A percentile compares a stretch with the other conserved stretches of the same genome.
Evolutionary conservation across 2,329 filamentous ascomycete genomes (phyloP).

Genomic region (Amesomyces nigricolor): DNA sequence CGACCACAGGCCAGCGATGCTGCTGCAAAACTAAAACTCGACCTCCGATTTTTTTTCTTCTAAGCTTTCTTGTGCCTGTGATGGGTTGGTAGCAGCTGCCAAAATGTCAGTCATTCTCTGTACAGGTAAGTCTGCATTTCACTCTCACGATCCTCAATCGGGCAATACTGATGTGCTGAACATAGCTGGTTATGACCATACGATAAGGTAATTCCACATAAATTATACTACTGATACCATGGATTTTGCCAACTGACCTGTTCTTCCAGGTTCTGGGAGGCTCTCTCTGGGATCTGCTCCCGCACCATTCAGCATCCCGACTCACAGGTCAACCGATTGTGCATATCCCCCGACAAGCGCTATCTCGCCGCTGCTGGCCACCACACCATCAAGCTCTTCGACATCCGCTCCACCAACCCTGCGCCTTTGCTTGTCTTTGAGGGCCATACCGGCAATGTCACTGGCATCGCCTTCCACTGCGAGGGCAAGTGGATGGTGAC

Average conservation of each 20-base stretch:
- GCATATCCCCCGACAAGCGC: conserved; percentile 96
- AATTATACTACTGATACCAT: neutral
- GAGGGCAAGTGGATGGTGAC: conserved; percentile 99
- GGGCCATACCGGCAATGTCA: conserved; percentile 92
- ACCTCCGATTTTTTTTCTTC: neutral
- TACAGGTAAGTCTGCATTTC: conserved; percentile 42
- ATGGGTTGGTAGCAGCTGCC: conserved; percentile 20
- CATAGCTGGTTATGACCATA: conserved; percentile 57
- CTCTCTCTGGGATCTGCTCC: conserved; percentile 93
- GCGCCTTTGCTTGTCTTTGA: conserved; percentile 91
- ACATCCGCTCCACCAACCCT: conserved; percentile 97
- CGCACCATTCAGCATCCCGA: conserved; percentile 97
- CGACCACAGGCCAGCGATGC: neutral
- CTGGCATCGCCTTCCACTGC: conserved; percentile 94
- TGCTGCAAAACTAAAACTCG: neutral
- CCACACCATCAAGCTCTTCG: conserved; percentile 92
- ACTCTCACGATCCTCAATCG: neutral
- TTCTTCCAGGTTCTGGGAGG: conserved; percentile 82
- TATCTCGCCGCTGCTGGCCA: conserved; percentile 78
- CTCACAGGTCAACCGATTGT: conserved; percentile 96
- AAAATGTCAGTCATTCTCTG: conserved; percentile 58
- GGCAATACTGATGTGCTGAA: conserved; percentile 19
- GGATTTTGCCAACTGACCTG: conserved; percentile 3
- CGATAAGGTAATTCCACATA: conserved; percentile 45
- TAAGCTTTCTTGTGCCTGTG: neutral